Base-by-base conservation (phyloP, 208 protist species). In the Vickermania ingenoplastis region DNA sequence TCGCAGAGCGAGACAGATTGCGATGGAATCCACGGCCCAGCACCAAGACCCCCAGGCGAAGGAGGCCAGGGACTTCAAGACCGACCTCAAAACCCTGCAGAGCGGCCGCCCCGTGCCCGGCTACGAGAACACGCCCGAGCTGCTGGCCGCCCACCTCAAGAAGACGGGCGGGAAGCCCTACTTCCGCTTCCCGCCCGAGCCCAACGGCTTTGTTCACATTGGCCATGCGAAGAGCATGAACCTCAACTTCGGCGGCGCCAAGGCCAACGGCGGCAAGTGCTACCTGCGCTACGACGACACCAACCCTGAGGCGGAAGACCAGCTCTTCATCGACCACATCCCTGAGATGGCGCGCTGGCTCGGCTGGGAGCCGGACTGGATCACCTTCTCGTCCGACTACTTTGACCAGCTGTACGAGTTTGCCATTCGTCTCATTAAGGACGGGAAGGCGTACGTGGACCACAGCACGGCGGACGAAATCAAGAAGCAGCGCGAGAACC, bases 171-270 rank as follows among this genome's bases (percentile, higher is more conserved):
- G 86, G n/a, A 75, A 63, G 31, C 83, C 77, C n/a, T 92, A 90
- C 73, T 95, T 95, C 68, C 85, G 97, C 50, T 98, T 98, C 64
- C 97, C 97, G 0, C 97, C 97, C 17, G 95, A 98, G 83, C 95
- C 97, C 26, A 97, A 97, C 59, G 98, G 98, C 27, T 99, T 97
- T 67, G 78, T 99, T 4, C 98, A 99, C 76, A 98, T 99, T 79
- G 98, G 98, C 22, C 98, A 99, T 70, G 97, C 97, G 5, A 99
- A 99, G 82, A 96, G 97, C 61, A 99, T 99, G 96, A 96, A 96
- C 75, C 81, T 99, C 11, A 98, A 99, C 84, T 99, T 99, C 75
- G 87, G 93, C 36, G 97, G 95, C 62, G 98, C 98, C 3, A 73
- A 88, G 54, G 67, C 84, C 2, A 82, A 97, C 61, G 66, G 70